phyloP scores from a whole-genome alignment of 2,329 filamentous ascomycete genomes.

The Colletotrichum camelliae region DNA sequence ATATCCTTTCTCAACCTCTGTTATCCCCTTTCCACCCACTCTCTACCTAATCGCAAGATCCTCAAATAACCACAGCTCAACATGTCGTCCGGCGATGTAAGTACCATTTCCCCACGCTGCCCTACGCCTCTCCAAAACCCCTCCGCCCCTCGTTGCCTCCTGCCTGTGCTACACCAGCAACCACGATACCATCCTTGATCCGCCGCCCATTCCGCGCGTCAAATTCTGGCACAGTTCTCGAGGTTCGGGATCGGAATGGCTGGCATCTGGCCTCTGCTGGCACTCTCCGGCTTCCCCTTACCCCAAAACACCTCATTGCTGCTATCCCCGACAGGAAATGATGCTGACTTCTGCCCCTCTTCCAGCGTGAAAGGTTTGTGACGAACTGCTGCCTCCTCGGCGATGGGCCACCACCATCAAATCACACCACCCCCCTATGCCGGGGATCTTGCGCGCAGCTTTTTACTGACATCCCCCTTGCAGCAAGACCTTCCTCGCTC shows the following conservation, averaged over 20 bases:
- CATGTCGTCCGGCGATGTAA: conserved; percentile 26
- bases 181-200: neutral
- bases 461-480: conserved; percentile 24
- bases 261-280: neutral
- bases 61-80: conserved; percentile 16
- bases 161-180: neutral
- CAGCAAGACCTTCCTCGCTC: conserved; percentile 99
- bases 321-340: neutral
- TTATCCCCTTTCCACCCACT: neutral
- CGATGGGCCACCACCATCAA: conserved; percentile 8
- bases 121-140: conserved; percentile 19
- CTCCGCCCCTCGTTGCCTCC: conserved; percentile 16
- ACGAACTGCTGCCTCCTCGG: conserved; percentile 1
- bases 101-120: conserved; percentile 19
- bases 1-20: neutral
- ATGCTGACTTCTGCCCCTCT: conserved; percentile 41
- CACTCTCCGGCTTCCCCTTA: neutral
- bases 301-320: conserved; percentile 6
- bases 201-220: neutral
- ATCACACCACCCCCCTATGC: conserved; percentile 5
- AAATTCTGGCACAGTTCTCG: neutral
- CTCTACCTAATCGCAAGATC: conserved; percentile 8
- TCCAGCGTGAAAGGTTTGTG: conserved; percentile 72
- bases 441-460: neutral
- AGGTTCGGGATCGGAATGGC: neutral